These are phyloP conservation scores for Calonectria montana DNA, from an alignment of 2,329 filamentous ascomycete species.

Conservation along the genomic window DNA sequence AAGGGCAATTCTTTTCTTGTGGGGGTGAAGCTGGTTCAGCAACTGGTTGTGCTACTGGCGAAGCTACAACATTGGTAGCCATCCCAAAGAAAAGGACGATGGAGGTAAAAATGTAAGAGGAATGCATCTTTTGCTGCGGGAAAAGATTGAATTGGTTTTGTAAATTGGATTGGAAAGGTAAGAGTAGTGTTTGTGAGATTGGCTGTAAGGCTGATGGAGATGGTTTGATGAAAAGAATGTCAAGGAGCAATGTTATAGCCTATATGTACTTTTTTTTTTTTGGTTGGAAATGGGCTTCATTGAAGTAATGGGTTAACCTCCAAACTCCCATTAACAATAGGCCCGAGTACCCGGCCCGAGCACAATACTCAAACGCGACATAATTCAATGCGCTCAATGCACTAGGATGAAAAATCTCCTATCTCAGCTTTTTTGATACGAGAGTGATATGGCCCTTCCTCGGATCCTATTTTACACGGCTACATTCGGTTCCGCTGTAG, in stretches of 20 bases:
- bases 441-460: neutral
- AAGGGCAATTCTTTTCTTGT: neutral
- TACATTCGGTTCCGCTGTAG: too few relatives aligned
- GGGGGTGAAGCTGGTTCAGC: too few relatives aligned
- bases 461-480: neutral
- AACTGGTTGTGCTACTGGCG: too few relatives aligned
- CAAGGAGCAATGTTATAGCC: neutral
- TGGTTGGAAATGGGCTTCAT: neutral
- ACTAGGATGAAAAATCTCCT: neutral
- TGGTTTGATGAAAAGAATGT: neutral
- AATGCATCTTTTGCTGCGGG: neutral
- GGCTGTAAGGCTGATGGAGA: neutral
- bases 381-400: too few relatives aligned
- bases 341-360: neutral
- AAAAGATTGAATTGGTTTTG: too few relatives aligned
- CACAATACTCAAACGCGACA: too few relatives aligned
- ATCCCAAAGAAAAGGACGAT: neutral
- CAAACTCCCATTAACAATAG: neutral
- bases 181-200: neutral
- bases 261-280: neutral
- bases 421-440: neutral
- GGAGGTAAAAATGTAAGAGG: neutral
- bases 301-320: neutral
- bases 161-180: too few relatives aligned
- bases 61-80: neutral